A percentile compares a stretch with the other conserved stretches of the same genome.
Evolutionary conservation across 2,329 filamentous ascomycete species (phyloP).

Genomic region (Macroventuria anomochaeta): DNA sequence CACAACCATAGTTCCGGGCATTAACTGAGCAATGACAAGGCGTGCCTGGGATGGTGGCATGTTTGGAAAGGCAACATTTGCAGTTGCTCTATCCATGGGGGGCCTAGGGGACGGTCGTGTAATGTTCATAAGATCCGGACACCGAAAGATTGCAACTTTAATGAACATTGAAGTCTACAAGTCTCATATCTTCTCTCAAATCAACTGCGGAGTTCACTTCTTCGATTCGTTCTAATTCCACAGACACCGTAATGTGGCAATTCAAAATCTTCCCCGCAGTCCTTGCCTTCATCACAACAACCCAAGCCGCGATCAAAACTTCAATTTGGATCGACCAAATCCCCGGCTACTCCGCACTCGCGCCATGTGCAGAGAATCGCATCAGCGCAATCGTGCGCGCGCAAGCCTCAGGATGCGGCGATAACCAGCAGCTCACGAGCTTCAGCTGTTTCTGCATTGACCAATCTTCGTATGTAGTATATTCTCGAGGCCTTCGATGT

Average conservation of each 20-base stretch:
- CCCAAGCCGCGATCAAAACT: conserved; percentile 19
- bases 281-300: not conserved
- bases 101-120: too few relatives aligned
- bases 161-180: too few relatives aligned
- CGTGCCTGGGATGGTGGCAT: too few relatives aligned
- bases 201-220: too few relatives aligned
- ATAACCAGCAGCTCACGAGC: conserved; percentile 24
- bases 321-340: conserved; percentile 30
- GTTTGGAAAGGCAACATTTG: too few relatives aligned
- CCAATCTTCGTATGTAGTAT: not conserved
- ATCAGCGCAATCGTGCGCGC: conserved; percentile 28
- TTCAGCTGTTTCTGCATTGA: conserved; percentile 31
- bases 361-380: conserved; percentile 23
- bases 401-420: conserved; percentile 29
- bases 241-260: not conserved
- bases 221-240: too few relatives aligned
- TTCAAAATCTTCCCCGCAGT: not conserved
- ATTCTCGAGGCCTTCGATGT: not conserved
- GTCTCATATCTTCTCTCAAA: too few relatives aligned
- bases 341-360: conserved; percentile 24
- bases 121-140: not conserved
- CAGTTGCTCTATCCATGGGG: not conserved
- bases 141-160: not conserved
- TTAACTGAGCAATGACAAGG: not conserved
- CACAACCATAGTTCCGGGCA: not conserved